These are phyloP conservation scores for Kwoniella dejecticola DNA, from an alignment of 768 basidiomycete species.

Conservation along the genomic window DNA sequence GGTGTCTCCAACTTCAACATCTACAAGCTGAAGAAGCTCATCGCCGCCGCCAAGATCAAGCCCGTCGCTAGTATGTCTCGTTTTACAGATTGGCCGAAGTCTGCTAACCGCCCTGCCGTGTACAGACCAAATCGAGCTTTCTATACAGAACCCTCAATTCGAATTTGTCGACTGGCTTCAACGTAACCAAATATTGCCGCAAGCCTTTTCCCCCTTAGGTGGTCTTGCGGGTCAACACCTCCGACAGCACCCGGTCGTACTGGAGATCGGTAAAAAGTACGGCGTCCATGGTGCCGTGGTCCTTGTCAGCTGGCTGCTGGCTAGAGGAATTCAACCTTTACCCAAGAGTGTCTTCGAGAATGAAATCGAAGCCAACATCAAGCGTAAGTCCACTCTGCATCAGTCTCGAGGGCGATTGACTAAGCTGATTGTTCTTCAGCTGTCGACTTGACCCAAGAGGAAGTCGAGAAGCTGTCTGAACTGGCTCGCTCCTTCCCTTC, in stretches of 20 bases:
- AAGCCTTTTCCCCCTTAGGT: conserved; percentile 77
- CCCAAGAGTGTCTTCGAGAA: conserved; percentile 73
- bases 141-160: conserved; percentile 74
- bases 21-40: conserved; percentile 56
- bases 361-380: conserved; percentile 68
- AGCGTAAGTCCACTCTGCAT: conserved; percentile 56
- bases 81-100: conserved; percentile 66
- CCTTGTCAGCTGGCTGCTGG: conserved; percentile 73
- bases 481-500: conserved; percentile 33
- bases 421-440: conserved; percentile 34
- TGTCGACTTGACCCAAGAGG: conserved; percentile 39
- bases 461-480: conserved; percentile 35
- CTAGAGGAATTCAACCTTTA: conserved; percentile 70
- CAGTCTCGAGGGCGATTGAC: background rate
- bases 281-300: conserved; percentile 75
- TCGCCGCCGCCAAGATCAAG: conserved; percentile 36
- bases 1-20: conserved; percentile 83
- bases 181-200: conserved; percentile 66
- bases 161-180: conserved; percentile 75
- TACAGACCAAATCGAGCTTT: conserved; percentile 77
- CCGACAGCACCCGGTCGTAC: conserved; percentile 64
- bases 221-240: conserved; percentile 64
- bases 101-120: conserved; percentile 62
- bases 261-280: conserved; percentile 65
- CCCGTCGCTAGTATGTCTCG: conserved; percentile 14